These are phyloP conservation scores for Quercus lobata DNA, from an alignment of 331 rosid genomes.

Conservation along the genomic window DNA sequence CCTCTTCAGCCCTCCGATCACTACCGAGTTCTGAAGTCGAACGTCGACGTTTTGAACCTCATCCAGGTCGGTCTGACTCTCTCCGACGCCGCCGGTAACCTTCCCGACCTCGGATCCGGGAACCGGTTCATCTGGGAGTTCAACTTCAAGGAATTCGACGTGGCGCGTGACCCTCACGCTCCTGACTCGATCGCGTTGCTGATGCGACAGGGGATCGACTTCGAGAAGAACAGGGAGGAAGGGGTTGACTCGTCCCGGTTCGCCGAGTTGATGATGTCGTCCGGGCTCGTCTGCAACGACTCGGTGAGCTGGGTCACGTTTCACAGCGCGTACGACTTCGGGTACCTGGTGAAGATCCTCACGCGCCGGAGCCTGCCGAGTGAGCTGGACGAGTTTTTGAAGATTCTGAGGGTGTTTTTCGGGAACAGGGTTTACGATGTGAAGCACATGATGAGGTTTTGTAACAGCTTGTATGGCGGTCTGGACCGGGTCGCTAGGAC, in stretches of 20 bases:
- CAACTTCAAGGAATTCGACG: slow-evolving; percentile 63
- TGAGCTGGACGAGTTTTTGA: slow-evolving; percentile 41
- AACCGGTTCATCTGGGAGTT: slow-evolving; percentile 68
- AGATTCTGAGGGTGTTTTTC: slow-evolving; percentile 31
- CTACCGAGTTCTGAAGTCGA: slow-evolving; percentile 50
- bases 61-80: slow-evolving; percentile 78
- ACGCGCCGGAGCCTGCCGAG: slow-evolving; percentile 46
- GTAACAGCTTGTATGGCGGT: slow-evolving; percentile 55
- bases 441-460: slow-evolving; percentile 70
- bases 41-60: slow-evolving; percentile 72
- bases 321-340: slow-evolving; percentile 80
- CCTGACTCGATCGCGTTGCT: slow-evolving; percentile 61
- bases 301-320: slow-evolving; percentile 74
- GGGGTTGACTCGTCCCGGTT: slow-evolving; percentile 51
- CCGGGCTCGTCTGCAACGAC: slow-evolving; percentile 59
- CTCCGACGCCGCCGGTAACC: slow-evolving; percentile 57
- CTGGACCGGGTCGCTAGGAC: slow-evolving; percentile 65
- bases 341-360: slow-evolving; percentile 65
- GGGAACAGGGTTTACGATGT: slow-evolving; percentile 58
- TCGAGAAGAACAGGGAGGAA: slow-evolving; percentile 32
- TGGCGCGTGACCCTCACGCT: slow-evolving; percentile 40
- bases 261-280: slow-evolving; percentile 48
- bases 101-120: slow-evolving; percentile 40
- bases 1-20: slow-evolving; percentile 51
- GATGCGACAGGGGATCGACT: slow-evolving; percentile 64